These are phyloP conservation scores for Boletus tomentosulus DNA, from an alignment of 768 basidiomycete genomes.

Conservation along the genomic window DNA sequence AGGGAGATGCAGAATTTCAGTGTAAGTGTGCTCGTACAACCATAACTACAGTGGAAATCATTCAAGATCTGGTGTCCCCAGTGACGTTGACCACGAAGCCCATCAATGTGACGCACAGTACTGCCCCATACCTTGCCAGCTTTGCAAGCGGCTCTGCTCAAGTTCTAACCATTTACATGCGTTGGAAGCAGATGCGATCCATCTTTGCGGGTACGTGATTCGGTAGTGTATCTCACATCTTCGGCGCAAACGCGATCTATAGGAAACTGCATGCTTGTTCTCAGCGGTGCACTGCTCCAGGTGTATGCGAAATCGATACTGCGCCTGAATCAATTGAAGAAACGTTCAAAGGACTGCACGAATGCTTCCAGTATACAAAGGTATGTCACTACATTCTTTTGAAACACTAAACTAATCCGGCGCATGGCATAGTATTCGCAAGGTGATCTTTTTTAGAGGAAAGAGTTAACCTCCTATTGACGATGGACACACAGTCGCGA, in stretches of 20 bases:
- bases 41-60: neutral
- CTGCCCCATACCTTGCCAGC: slow-evolving; percentile 51
- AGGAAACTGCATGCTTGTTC: slow-evolving; percentile 48
- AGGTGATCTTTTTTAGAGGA: slow-evolving; percentile 28
- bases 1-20: slow-evolving; percentile 40
- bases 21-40: slow-evolving; percentile 26
- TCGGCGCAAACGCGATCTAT: slow-evolving; percentile 4
- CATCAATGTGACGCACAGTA: slow-evolving; percentile 49
- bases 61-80: slow-evolving; percentile 19
- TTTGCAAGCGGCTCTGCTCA: slow-evolving; percentile 52
- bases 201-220: slow-evolving; percentile 54
- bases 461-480: neutral
- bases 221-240: neutral
- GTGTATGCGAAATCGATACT: slow-evolving; percentile 56
- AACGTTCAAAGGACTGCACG: slow-evolving; percentile 56
- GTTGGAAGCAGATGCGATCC: slow-evolving; percentile 34
- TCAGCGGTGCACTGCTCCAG: slow-evolving; percentile 39
- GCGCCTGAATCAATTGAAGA: slow-evolving; percentile 54
- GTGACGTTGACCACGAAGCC: slow-evolving; percentile 41
- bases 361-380: slow-evolving; percentile 62
- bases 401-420: neutral
- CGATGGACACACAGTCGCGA: slow-evolving; percentile 34
- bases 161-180: slow-evolving; percentile 50
- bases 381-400: slow-evolving; percentile 24
- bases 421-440: slow-evolving; percentile 45